Base-by-base conservation (phyloP, 352 stramenopile species). In the Globisporangium heterothallicum region DNA sequence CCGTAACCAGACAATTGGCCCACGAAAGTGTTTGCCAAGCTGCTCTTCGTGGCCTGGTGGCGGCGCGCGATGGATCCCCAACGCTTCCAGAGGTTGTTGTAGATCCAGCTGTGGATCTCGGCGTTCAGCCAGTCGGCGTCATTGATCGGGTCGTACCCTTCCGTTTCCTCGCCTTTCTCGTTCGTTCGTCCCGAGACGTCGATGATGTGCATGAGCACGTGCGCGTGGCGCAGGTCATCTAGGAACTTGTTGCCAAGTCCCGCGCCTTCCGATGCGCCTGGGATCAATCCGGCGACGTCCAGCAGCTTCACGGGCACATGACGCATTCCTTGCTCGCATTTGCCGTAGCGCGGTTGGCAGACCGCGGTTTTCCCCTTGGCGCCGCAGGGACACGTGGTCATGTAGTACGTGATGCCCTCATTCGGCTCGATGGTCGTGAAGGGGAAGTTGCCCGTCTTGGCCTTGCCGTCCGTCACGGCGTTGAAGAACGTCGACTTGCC, bases 201-300 rank as follows among this genome's bases (percentile, higher is more conserved):
- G 32, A 96, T 86, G 61, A 96, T 95, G 63, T 96, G 86, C 73
- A 96, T 85, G 21, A 96, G 73, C 48, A 96, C 86, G 46, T 95
- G 74, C 6, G 86, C 86, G 47, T 94, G 84, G 9, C 86, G 84
- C 36, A 96, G 57, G 58, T 96, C 86, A 54, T 96, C 91, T 13
- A 99, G 78, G 69, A 99, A 99, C 66, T 99, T 95, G 74, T 99
- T 99, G 16, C 97, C 97, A 0, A 99, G 76, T 0, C 97, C 97
- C 19, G 92, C 88, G 24, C 94, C 94, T 32, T 98, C 78, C 1
- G 83, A 96, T 0, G 85, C 85, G 4, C 84, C 84, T 0, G 84
- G 81, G 44, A 94, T 91, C 6, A 94, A 56, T 0, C 84, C 84
- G 0, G 84, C 84, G 6, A 94, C 78, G 56, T 94, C 84, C 44